Evolutionary conservation across 2,329 filamentous ascomycete genomes (phyloP), one percentile per base, ranked within the genome.

Genomic region (Aspergillus piperis): DNA sequence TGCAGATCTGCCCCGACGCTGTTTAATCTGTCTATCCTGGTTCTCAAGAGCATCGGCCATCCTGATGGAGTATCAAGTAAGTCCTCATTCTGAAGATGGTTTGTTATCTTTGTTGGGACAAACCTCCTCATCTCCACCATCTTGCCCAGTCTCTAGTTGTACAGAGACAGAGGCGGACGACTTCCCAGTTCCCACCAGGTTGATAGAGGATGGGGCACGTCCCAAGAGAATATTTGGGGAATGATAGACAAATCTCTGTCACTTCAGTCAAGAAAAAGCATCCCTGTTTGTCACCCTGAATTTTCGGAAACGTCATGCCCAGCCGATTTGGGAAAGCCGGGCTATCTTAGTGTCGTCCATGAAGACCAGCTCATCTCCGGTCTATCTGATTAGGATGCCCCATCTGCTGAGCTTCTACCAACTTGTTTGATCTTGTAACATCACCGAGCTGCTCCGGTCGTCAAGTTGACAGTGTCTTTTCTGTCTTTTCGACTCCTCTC

Each of bases 1-100:
- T 64, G 63, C 55, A 61, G 63, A 64, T 64, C 63, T 8, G 54
- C 25, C 56, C 52, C 52, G 52, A 60, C 25, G 6, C 47, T 44
- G 39, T 39, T 19, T 39, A 38, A 6, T 53, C 3, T 39, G 7
- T 50, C 32, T 36, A 36, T 36, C 47, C 27, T 8, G 23, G 25
- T 49, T 49, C 44, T 21, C 27, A 11, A 15, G 10, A 25, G 44
- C 25, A 23, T 49, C n/a, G 32, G n/a, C 32, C 21, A 30, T 52
- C 30, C 50, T 52, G 21, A 19, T 52, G 30, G 32, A 39, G 50
- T 32, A 30, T 36, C 11, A 36, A 36, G 32, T 5, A 36, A 17
- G 13, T 30, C 10, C 49, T 8, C 17, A n/a, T 52, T 13, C 32
- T 17, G 8, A 5, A 10, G 17, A 42, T 42, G 19, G 13, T 23